Evolutionary conservation across 805 yeast genomes (phyloP).

Genomic region (Brettanomyces naardenensis): DNA sequence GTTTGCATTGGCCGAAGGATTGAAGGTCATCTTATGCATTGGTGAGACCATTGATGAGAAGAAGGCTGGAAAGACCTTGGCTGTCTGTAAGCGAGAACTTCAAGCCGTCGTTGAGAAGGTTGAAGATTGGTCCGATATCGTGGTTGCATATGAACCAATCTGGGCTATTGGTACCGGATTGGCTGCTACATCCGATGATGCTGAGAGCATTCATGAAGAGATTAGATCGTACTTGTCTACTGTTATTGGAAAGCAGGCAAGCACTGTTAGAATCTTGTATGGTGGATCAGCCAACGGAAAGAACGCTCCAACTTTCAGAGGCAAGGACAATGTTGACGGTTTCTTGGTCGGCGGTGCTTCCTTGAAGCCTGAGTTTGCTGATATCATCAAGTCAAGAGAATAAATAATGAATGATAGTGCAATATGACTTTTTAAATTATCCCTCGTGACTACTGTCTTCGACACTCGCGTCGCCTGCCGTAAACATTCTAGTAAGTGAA

Average conservation of each 20-base stretch:
- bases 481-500: no score
- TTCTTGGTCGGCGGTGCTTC: constrained; percentile 99
- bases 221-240: constrained; percentile 78
- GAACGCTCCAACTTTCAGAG: constrained; percentile 86
- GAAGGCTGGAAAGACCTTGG: constrained; percentile 78
- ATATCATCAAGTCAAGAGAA: constrained; percentile 87
- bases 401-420: no score
- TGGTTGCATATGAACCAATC: constrained; percentile 97
- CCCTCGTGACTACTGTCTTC: no score
- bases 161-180: constrained; percentile 99
- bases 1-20: constrained; percentile 84
- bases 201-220: constrained; percentile 87
- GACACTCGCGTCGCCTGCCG: no score
- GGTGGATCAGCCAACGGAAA: constrained; percentile 98
- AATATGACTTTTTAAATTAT: no score
- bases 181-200: constrained; percentile 98
- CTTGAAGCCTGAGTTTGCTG: constrained; percentile 94
- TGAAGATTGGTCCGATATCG: constrained; percentile 82
- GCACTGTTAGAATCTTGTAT: constrained; percentile 80
- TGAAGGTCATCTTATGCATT: constrained; percentile 89
- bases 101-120: constrained; percentile 78
- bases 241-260: constrained; percentile 79
- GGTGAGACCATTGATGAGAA: constrained; percentile 98
- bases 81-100: constrained; percentile 83
- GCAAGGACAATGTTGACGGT: constrained; percentile 91